Conservation (phyloP, 78 protist genomes). For the Diacronema lutheri region DNA sequence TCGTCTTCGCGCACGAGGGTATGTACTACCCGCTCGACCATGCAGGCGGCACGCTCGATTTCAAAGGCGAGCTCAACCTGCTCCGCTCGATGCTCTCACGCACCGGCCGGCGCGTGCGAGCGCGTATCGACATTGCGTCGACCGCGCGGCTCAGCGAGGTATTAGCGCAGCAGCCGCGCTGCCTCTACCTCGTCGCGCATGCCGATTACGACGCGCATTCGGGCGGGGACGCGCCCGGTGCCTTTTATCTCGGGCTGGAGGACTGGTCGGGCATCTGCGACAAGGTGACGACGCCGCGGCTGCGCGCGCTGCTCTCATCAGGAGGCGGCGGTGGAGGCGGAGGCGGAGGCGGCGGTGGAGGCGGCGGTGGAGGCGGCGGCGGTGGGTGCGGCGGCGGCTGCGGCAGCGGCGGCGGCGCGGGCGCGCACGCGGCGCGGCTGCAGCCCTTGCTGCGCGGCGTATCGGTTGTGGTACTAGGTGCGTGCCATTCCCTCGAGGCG, state of each 20-base stretch:
- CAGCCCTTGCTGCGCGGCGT: background rate
- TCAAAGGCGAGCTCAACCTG: background rate
- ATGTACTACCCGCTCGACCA: background rate
- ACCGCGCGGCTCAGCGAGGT: background rate
- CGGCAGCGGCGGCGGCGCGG: no score
- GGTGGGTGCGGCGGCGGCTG: no score
- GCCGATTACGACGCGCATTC: background rate
- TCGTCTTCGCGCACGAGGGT: background rate
- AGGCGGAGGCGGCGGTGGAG: no score
- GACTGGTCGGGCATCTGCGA: background rate
- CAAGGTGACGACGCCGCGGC: background rate
- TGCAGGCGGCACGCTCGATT: background rate
- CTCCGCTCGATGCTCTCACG: background rate
- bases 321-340: background rate
- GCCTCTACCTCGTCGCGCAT: background rate
- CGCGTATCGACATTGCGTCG: background rate
- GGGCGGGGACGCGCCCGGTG: background rate
- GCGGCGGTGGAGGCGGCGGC: background rate
- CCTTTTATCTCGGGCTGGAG: constrained; percentile 8
- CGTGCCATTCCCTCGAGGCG: background rate
- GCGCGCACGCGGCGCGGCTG: background rate
- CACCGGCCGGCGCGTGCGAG: background rate
- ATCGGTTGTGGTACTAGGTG: background rate
- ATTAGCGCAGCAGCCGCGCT: background rate
- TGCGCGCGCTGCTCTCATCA: background rate